Conservation (phyloP, 164 flowering plant species). For the Brasenia schreberi region DNA sequence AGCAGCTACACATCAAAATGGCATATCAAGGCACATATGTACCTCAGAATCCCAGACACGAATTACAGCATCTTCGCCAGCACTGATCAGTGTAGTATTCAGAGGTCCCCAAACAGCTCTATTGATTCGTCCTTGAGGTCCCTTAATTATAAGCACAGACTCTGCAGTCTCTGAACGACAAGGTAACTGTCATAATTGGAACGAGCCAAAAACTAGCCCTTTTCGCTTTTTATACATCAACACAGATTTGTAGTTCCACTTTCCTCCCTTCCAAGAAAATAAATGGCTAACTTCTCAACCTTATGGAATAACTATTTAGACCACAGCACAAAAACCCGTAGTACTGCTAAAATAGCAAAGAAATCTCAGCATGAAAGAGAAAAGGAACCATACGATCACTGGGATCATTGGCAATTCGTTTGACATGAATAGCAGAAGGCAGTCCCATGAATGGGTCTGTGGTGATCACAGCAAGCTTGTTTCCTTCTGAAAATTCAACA, state of each 20-base stretch:
- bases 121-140: conserved; percentile 75
- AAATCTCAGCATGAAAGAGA: neutral
- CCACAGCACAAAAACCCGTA: neutral
- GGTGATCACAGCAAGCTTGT: conserved; percentile 74
- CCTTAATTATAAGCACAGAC: conserved; percentile 55
- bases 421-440: conserved; percentile 74
- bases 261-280: neutral
- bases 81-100: conserved; percentile 73
- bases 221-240: neutral
- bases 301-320: neutral
- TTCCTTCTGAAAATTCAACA: conserved; percentile 71
- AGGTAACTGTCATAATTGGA: neutral
- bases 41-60: conserved; percentile 98
- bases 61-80: conserved; percentile 79
- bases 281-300: neutral
- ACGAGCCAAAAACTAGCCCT: neutral
- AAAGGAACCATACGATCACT: conserved; percentile 41
- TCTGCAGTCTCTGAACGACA: conserved; percentile 53
- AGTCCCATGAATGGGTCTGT: conserved; percentile 88
- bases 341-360: neutral
- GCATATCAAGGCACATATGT: neutral
- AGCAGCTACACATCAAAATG: too few relatives aligned
- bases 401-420: conserved; percentile 53
- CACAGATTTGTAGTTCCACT: neutral
- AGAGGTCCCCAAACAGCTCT: conserved; percentile 97